Percentiles rank a stretch among this genome's conserved stretches.
Conservation (phyloP, 495 filamentous ascomycete species). For the Penicillium waksmanii region DNA sequence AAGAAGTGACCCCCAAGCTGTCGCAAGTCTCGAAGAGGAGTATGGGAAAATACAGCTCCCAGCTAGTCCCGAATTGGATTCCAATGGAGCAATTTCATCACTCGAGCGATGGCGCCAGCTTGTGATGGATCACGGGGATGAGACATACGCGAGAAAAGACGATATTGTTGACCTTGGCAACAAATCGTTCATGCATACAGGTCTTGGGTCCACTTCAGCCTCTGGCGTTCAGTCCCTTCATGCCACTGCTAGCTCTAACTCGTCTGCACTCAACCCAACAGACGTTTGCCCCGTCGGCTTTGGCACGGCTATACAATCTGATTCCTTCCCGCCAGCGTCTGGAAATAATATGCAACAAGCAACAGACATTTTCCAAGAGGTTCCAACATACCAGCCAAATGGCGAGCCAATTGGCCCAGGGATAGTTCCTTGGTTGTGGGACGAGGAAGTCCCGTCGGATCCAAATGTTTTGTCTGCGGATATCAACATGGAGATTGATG, state of each 20-base stretch:
- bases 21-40: constrained; percentile 31
- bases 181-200: background rate
- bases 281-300: too few species aligned
- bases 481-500: constrained; percentile 43
- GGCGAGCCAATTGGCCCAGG: constrained; percentile 9
- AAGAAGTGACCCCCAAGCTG: constrained; percentile 31
- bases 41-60: constrained; percentile 36
- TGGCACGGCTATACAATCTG: too few species aligned
- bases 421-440: constrained; percentile 36
- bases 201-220: background rate
- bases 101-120: constrained; percentile 45
- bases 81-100: constrained; percentile 20
- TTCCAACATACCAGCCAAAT: constrained; percentile 1
- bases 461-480: constrained; percentile 31
- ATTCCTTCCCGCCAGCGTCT: too few species aligned
- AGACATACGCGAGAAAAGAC: background rate
- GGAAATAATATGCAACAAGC: too few species aligned
- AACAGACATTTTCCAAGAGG: too few species aligned
- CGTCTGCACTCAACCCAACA: background rate
- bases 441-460: constrained; percentile 30
- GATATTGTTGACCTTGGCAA: background rate
- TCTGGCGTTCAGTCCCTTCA: background rate
- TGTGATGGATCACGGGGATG: constrained; percentile 9
- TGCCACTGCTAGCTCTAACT: background rate
- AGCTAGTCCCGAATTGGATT: constrained; percentile 36